Conservation (phyloP, 345 rosid species). For the Salix caprea region DNA sequence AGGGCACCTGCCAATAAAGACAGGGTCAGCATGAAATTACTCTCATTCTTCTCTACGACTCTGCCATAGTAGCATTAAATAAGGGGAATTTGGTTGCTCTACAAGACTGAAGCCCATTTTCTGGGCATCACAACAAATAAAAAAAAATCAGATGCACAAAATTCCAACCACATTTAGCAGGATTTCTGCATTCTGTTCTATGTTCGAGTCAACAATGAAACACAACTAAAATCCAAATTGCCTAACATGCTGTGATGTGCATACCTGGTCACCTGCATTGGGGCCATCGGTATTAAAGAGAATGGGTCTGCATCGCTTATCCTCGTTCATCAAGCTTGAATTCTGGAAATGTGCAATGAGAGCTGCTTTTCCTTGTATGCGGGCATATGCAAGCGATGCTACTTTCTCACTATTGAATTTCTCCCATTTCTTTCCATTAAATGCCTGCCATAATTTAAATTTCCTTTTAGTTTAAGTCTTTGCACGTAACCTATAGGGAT, state of each 20-base stretch:
- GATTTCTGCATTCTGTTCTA: background rate
- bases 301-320: constrained; percentile 67
- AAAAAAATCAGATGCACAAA: background rate
- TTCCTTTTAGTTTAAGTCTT: constrained; percentile 5
- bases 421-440: constrained; percentile 81
- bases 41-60: background rate
- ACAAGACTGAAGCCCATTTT: background rate
- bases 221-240: background rate
- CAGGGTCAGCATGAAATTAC: background rate
- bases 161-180: background rate
- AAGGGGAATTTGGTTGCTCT: background rate
- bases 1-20: constrained; percentile 44
- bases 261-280: constrained; percentile 72
- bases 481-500: background rate
- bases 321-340: constrained; percentile 82
- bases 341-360: constrained; percentile 77
- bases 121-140: background rate
- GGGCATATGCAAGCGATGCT: constrained; percentile 69
- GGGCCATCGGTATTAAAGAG: constrained; percentile 70
- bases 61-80: background rate
- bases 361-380: constrained; percentile 70
- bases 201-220: background rate
- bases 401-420: constrained; percentile 78
- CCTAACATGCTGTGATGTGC: background rate
- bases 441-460: constrained; percentile 36